These are phyloP conservation scores for Candida methanosorbosa DNA, from an alignment of 805 yeast species.

Conservation along the genomic window DNA sequence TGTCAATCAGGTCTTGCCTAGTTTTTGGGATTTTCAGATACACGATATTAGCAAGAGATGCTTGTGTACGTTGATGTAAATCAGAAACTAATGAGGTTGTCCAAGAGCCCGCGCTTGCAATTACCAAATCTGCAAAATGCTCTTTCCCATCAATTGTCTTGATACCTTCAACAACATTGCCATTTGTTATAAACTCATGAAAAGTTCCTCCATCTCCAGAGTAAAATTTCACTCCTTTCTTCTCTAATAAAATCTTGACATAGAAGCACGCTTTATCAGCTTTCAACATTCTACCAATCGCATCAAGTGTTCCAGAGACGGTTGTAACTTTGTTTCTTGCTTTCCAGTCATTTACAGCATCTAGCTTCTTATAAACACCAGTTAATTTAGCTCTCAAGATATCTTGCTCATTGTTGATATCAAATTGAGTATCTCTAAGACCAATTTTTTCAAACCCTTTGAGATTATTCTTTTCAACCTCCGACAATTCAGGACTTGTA, in stretches of 20 bases:
- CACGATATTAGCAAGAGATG: slow-evolving; percentile 27
- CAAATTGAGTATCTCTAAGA: slow-evolving; percentile 20
- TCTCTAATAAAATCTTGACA: too few relatives aligned
- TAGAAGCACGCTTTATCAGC: too few relatives aligned
- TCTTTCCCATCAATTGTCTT: slow-evolving; percentile 17
- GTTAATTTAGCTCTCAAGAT: slow-evolving; percentile 21
- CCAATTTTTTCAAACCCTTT: slow-evolving; percentile 21
- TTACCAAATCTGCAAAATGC: slow-evolving; percentile 17
- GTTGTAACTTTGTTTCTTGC: too few relatives aligned
- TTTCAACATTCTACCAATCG: too few relatives aligned
- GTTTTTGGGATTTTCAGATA: slow-evolving; percentile 26
- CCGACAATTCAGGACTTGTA: too few relatives aligned
- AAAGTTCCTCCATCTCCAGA: slow-evolving; percentile 22
- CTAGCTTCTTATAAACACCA: slow-evolving; percentile 19
- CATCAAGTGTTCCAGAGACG: too few relatives aligned
- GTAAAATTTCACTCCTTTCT: slow-evolving; percentile 27
- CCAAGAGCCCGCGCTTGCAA: slow-evolving; percentile 26
- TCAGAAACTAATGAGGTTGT: slow-evolving; percentile 22
- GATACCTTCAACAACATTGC: slow-evolving; percentile 18
- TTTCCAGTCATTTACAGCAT: slow-evolving; percentile 11
- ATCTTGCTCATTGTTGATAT: slow-evolving; percentile 20
- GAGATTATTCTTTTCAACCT: too few relatives aligned
- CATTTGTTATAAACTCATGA: too few relatives aligned
- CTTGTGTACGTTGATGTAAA: slow-evolving; percentile 28
- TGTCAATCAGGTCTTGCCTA: slow-evolving; percentile 22